A percentile compares a stretch with the other conserved stretches of the same genome.
These are phyloP conservation scores for Phytophthora podocarpi DNA, from an alignment of 352 stramenopile genomes.

Conservation along the genomic window DNA sequence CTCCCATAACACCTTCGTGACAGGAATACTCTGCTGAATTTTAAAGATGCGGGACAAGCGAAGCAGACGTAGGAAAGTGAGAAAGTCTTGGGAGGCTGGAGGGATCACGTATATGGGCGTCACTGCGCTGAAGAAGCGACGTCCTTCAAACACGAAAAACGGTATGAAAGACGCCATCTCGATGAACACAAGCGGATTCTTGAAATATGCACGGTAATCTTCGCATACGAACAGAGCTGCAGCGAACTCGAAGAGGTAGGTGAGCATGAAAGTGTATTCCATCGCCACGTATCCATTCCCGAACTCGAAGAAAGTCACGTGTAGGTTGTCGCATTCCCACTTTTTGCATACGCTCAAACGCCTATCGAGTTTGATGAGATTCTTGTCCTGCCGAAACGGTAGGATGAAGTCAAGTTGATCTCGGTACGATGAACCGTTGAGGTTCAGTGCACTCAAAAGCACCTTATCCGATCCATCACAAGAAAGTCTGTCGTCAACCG, in stretches of 20 bases:
- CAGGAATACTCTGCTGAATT: conserved; percentile 79
- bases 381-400: conserved; percentile 55
- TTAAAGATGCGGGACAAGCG: conserved; percentile 78
- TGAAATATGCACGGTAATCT: conserved; percentile 54
- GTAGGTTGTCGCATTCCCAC: conserved; percentile 76
- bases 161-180: conserved; percentile 74
- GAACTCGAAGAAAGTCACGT: conserved; percentile 79
- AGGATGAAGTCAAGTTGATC: conserved; percentile 44
- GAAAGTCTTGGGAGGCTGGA: conserved; percentile 59
- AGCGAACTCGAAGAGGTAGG: conserved; percentile 64
- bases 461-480: conserved; percentile 40
- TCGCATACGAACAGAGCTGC: conserved; percentile 45
- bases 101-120: conserved; percentile 71
- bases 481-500: conserved; percentile 41
- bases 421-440: conserved; percentile 12
- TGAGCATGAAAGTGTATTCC: conserved; percentile 76
- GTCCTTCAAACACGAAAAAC: conserved; percentile 66
- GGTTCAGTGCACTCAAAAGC: conserved; percentile 11
- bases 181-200: conserved; percentile 68
- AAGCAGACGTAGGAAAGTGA: conserved; percentile 65
- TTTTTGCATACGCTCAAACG: conserved; percentile 68
- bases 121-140: conserved; percentile 35
- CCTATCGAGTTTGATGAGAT: conserved; percentile 43
- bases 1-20: conserved; percentile 78
- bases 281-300: conserved; percentile 51